phyloP scores from a whole-genome alignment of 2,329 filamentous ascomycete species.

The Exophiala lecanii-corni region DNA sequence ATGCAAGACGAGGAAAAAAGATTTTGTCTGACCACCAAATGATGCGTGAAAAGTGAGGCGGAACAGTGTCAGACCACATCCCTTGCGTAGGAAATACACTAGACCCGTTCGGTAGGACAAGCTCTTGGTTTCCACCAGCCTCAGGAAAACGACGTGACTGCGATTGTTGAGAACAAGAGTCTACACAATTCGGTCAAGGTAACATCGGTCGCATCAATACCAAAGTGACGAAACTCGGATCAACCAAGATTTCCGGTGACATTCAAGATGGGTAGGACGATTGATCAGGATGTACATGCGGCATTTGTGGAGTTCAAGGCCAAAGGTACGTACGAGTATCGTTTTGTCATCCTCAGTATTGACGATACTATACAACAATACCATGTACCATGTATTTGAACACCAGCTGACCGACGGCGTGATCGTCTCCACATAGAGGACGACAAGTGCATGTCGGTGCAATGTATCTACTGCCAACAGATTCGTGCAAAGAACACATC shows the following conservation, averaged over 20 bases:
- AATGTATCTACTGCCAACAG: constrained; percentile 51
- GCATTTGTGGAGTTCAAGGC: constrained; percentile 51
- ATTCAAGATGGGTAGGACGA: constrained; percentile 45
- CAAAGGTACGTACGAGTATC: constrained; percentile 36
- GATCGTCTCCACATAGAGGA: constrained; percentile 24
- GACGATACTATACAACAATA: constrained; percentile 29
- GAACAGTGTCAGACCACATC: too few relatives aligned
- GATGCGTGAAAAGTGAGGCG: too few relatives aligned
- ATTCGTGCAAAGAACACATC: constrained; percentile 51
- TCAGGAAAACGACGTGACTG: too few relatives aligned
- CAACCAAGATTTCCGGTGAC: not conserved
- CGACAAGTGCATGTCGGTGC: constrained; percentile 47
- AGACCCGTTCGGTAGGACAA: too few relatives aligned
- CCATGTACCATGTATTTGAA: constrained; percentile 16
- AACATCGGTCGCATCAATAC: too few relatives aligned
- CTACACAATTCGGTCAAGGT: too few relatives aligned
- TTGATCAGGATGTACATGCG: constrained; percentile 50
- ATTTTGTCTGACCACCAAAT: too few relatives aligned
- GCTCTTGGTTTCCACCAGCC: too few relatives aligned
- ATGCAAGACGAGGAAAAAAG: too few relatives aligned
- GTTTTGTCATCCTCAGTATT: constrained; percentile 33
- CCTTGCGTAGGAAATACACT: too few relatives aligned
- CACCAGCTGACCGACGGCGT: constrained; percentile 12
- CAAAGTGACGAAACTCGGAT: too few relatives aligned
- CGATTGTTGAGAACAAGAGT: too few relatives aligned